Conservation (phyloP, 805 yeast genomes). For the Phaffomyces antillensis region DNA sequence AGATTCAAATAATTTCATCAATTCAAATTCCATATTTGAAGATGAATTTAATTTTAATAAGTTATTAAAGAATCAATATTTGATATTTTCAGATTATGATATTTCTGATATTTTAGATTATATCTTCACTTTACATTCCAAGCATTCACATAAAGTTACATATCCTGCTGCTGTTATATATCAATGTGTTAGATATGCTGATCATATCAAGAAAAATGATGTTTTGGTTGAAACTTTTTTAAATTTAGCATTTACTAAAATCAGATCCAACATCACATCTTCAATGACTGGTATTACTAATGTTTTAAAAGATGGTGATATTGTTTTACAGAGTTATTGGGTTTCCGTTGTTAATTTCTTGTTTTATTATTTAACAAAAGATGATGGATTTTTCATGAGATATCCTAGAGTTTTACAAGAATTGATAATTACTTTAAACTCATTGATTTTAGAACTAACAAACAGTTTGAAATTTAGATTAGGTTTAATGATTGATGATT, state of each 20-base stretch:
- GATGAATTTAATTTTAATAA: conserved; percentile 50
- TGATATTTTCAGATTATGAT: conserved; percentile 53
- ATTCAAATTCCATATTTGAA: conserved; percentile 18
- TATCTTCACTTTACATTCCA: conserved; percentile 53
- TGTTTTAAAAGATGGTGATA: conserved; percentile 44
- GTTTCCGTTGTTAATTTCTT: conserved; percentile 70
- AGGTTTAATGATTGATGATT: conserved; percentile 50
- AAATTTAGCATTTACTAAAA: conserved; percentile 53
- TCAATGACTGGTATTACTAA: conserved; percentile 53
- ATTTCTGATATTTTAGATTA: conserved; percentile 68
- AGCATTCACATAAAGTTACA: conserved; percentile 37
- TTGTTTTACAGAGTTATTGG: conserved; percentile 79
- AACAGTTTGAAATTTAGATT: conserved; percentile 59
- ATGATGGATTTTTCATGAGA: conserved; percentile 45
- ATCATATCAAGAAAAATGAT: conserved; percentile 45
- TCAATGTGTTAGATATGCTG: conserved; percentile 66
- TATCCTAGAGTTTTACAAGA: conserved; percentile 60
- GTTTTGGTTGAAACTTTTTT: conserved; percentile 52
- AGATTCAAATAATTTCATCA: conserved; percentile 13
- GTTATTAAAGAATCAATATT: conserved; percentile 49
- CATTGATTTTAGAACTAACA: conserved; percentile 57
- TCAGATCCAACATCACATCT: conserved; percentile 52
- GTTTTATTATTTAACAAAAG: conserved; percentile 69
- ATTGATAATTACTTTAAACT: conserved; percentile 44
- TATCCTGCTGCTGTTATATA: conserved; percentile 65